A percentile compares a stretch with the other conserved stretches of the same genome.
Conservation (phyloP, 257 asterid genomes). For the Scutellaria baicalensis region DNA sequence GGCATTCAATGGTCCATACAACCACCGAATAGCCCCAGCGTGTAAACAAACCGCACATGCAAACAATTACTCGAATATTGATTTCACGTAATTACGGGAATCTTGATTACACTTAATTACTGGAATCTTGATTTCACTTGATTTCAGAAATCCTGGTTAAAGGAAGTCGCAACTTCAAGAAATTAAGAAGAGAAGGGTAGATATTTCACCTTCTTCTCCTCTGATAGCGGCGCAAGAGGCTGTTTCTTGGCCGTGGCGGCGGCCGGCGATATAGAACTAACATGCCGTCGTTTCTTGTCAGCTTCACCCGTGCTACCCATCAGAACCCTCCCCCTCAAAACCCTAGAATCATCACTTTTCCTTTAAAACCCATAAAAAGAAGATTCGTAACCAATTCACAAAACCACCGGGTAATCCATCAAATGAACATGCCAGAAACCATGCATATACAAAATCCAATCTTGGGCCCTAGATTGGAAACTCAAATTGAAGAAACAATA, state of each 20-base stretch:
- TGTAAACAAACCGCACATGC: too few relatives aligned
- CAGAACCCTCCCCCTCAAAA: conserved; percentile 35
- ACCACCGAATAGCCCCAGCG: too few relatives aligned
- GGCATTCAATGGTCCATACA: background rate
- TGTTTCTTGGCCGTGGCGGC: conserved; percentile 56
- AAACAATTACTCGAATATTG: too few relatives aligned
- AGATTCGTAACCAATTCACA: conserved; percentile 7
- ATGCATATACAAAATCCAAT: conserved; percentile 15
- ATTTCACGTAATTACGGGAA: background rate
- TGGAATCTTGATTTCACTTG: background rate
- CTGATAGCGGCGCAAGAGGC: conserved; percentile 46
- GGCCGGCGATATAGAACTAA: conserved; percentile 66
- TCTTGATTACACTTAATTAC: background rate
- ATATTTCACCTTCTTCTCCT: conserved; percentile 68
- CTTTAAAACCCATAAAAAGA: conserved; percentile 12
- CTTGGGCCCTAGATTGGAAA: background rate
- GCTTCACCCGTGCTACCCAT: conserved; percentile 91
- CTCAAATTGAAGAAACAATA: conserved; percentile 12
- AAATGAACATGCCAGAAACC: background rate
- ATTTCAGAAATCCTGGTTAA: background rate
- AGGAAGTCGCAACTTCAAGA: background rate
- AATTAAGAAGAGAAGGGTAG: background rate
- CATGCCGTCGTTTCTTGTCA: conserved; percentile 70
- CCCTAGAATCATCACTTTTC: conserved; percentile 32
- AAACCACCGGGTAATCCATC: conserved; percentile 4